Conservation (phyloP, 257 asterid species). For the Solanum chiquidenum region DNA sequence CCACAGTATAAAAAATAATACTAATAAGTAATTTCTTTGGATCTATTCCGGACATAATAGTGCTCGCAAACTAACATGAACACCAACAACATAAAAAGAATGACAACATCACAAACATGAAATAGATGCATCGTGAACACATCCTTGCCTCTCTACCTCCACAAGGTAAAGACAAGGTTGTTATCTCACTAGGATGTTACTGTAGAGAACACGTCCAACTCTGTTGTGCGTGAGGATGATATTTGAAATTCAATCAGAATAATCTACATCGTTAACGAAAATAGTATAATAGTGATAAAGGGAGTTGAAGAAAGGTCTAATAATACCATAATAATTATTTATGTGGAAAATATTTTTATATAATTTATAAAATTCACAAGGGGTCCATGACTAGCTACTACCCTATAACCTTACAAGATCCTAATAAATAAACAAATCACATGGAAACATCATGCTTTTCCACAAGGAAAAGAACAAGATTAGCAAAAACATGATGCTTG, state of each 20-base stretch:
- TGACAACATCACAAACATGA: background rate
- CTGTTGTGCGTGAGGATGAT: background rate
- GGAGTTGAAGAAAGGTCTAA: background rate
- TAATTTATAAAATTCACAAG: background rate
- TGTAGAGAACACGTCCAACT: background rate
- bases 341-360: background rate
- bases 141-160: background rate
- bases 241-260: background rate
- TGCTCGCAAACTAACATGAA: background rate
- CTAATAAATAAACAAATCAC: background rate
- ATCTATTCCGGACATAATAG: background rate
- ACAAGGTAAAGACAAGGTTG: too few species aligned
- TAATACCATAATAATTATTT: background rate
- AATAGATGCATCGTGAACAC: background rate
- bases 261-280: background rate
- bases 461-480: background rate
- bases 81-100: background rate
- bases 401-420: background rate
- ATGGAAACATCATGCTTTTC: background rate
- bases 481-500: background rate
- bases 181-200: background rate
- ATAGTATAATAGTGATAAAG: too few species aligned
- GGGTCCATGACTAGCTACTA: background rate
- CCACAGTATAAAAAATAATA: background rate
- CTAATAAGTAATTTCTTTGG: background rate